Evolutionary conservation across 257 asterid genomes (phyloP), one percentile per base, ranked within the genome.

Genomic region (Orobanche coerulescens): DNA sequence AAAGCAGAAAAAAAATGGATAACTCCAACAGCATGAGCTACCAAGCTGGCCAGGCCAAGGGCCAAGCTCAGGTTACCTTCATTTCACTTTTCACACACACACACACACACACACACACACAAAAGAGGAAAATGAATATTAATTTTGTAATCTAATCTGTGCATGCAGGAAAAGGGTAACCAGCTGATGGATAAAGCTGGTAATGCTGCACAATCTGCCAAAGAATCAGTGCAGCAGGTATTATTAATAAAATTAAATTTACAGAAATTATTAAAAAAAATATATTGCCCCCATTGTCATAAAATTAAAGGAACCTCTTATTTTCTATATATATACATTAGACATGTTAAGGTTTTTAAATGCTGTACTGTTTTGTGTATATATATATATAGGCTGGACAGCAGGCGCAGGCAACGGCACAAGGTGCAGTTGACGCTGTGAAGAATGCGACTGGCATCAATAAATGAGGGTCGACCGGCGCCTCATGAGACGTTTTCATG

Each of bases 21-120:
- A 73, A 67, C 43, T 72, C 86, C 33, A 59, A 79, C 66, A 82
- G 18, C 50, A 51, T 56, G 28, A 77, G 91, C 77, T 74, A 67
- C 85, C 74, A 81, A 65, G 83, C 87, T 58, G 91, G 87, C 66
- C 76, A 81, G 68, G 69, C 87, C 71, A 72, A 73, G 69, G 87
- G 80, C 67, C 82, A 76, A 65, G 74, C 85, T 15, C 72, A 78
- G 82, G 90, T 80, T 25, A 8, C 11, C 16, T 14, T 4, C 19
- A 2, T 20, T 36, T 11, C 11, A 31, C 14, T 9, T n/a, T 16
- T 0, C 40, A 1, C 42, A 30, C 10, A 25, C 23, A 26, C 40
- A 16, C 55, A 26, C 48, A n/a, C n/a, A n/a, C n/a, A n/a, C n/a
- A n/a, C n/a, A n/a, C n/a, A n/a, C n/a, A n/a, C n/a, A n/a, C n/a